Evolutionary conservation across 2,329 filamentous ascomycete species (phyloP), one percentile per base, ranked within the genome.

Genomic region (Penicillium brasilianum): DNA sequence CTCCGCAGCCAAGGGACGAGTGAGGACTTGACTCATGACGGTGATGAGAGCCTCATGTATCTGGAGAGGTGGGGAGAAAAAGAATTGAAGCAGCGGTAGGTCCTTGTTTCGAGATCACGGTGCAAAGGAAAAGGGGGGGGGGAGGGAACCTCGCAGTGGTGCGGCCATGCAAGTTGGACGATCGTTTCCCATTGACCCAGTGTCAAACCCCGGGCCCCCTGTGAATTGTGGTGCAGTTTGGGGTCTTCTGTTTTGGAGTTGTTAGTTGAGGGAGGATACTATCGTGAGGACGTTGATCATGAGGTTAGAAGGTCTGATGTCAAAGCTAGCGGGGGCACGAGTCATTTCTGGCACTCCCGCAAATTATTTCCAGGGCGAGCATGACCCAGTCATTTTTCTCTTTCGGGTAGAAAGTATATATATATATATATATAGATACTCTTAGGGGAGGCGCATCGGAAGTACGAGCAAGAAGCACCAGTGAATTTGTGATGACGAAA

Each of bases 1-100:
- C 62, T 72, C 71, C 55, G 66, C 55, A 48, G 62, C 48, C 46
- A 69, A 65, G 50, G 69, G 68, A 55, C 51, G 62, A 34, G 66
- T 58, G n/a, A 69, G 60, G 28, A 65, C 61, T 53, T 66, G 66
- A 66, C 60, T 67, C 73, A 74, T 75, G 25, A 36, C 62, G 39
- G 61, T 28, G n/a, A 43, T n/a, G 51, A 43, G 16, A 39, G 43
- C 49, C 25, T 34, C 44, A 59, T 54, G 20, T 22, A 43, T 46
- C 18, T 32, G 18, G 18, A 41, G 16, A 58, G 43, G n/a, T n/a
- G n/a, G 41, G 52, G 20, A n/a, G 28, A 59, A 6, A 28, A 28
- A 36, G 41, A 36, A 63, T 44, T 28, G 34, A 25, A 37, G 44
- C 13, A 34, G 37, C 34, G 25, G 55, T 49, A 62, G 5, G 30